Percentiles rank a stretch among this genome's conserved stretches.
These are phyloP conservation scores for Chenopodium quinoa DNA, from an alignment of 148 eudicot species.

Conservation along the genomic window DNA sequence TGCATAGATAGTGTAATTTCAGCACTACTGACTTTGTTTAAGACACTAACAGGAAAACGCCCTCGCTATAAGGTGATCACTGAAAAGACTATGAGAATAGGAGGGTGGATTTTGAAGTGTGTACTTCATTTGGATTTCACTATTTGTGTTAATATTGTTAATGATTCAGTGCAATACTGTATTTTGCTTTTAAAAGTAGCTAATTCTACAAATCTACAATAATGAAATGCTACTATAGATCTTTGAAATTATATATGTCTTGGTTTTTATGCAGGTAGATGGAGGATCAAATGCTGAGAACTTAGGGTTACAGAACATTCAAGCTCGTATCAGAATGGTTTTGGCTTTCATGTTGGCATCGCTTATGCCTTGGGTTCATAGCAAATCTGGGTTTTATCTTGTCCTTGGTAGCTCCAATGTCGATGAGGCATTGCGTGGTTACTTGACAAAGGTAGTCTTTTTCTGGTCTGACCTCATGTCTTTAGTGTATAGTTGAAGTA, in stretches of 20 bases:
- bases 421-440: constrained; percentile 96
- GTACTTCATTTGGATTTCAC: not conserved
- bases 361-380: constrained; percentile 97
- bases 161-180: not conserved
- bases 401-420: constrained; percentile 96
- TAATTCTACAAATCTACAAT: no score
- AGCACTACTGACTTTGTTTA: constrained; percentile 68
- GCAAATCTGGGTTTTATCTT: constrained; percentile 81
- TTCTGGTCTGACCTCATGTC: not conserved
- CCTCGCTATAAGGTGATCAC: constrained; percentile 75
- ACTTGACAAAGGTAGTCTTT: constrained; percentile 76
- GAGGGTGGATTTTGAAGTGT: not conserved
- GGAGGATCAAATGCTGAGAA: constrained; percentile 95
- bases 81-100: not conserved
- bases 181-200: not conserved
- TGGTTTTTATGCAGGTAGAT: constrained; percentile 57
- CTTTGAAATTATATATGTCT: not conserved
- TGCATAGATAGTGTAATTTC: constrained; percentile 75
- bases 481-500: not conserved
- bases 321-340: constrained; percentile 97
- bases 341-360: constrained; percentile 96
- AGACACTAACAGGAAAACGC: constrained; percentile 82
- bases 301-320: constrained; percentile 91
- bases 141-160: not conserved
- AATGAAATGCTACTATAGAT: not conserved